These are phyloP conservation scores for Fomitopsis pulvina DNA, from an alignment of 768 basidiomycete genomes.

Conservation along the genomic window DNA sequence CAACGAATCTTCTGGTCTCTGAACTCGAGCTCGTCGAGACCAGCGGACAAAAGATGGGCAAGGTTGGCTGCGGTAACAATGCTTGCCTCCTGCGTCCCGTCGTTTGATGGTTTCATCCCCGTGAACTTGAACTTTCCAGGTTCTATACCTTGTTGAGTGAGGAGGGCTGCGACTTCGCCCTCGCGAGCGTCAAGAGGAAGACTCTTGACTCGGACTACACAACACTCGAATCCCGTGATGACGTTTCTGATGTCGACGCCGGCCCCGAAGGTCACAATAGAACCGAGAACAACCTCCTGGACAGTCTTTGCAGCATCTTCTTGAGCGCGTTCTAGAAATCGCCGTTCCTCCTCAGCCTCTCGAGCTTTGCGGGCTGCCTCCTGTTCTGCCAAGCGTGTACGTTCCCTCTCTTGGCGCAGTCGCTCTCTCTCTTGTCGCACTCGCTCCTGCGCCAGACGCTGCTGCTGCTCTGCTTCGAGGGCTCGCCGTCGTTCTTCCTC, in stretches of 20 bases:
- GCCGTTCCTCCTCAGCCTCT: slow-evolving; percentile 4
- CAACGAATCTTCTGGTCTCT: slow-evolving; percentile 35
- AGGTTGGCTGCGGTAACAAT: slow-evolving; percentile 36
- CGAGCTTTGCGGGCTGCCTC: slow-evolving; percentile 15
- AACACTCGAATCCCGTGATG: slow-evolving; percentile 59
- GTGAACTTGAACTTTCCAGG: slow-evolving; percentile 27
- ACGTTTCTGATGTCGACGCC: slow-evolving; percentile 53
- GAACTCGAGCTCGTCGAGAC: slow-evolving; percentile 45
- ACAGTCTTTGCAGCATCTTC: slow-evolving; percentile 37
- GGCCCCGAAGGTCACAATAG: slow-evolving; percentile 45
- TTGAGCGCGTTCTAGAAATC: slow-evolving; percentile 17
- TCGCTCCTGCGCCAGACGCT: neutral
- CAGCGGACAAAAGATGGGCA: slow-evolving; percentile 33
- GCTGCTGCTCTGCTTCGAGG: neutral
- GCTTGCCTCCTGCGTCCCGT: slow-evolving; percentile 32
- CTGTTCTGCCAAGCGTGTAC: slow-evolving; percentile 16
- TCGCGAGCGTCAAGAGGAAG: slow-evolving; percentile 32
- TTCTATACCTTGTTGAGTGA: slow-evolving; percentile 38
- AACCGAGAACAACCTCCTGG: slow-evolving; percentile 38
- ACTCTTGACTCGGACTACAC: slow-evolving; percentile 46
- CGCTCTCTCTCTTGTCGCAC: slow-evolving; percentile 1
- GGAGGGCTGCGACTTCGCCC: slow-evolving; percentile 32
- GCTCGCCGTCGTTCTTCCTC: neutral
- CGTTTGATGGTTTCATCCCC: slow-evolving; percentile 21
- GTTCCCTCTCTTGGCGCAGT: neutral